Conservation (phyloP, 2,329 filamentous ascomycete species). For the Teratosphaeria viscida region DNA sequence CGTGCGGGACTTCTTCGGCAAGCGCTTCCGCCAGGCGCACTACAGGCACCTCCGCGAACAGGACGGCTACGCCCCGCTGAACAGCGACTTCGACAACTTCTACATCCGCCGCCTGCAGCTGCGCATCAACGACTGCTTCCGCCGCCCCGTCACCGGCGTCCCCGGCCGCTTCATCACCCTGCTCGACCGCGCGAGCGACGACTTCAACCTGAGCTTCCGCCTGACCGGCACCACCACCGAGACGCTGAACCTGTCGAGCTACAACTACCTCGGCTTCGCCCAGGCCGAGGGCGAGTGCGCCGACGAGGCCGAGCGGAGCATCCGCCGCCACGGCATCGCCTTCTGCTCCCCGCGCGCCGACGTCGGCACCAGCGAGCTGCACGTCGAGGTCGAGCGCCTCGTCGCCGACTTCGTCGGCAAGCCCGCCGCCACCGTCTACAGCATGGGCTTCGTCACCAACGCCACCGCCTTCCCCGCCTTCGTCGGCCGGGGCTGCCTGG, state of each 20-base stretch:
- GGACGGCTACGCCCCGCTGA: conserved; percentile 88
- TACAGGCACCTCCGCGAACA: conserved; percentile 74
- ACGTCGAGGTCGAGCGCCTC: conserved; percentile 78
- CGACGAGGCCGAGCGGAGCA: conserved; percentile 76
- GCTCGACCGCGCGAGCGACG: conserved; percentile 78
- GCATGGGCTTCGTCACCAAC: conserved; percentile 98
- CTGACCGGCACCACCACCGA: conserved; percentile 85
- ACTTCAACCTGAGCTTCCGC: conserved; percentile 84
- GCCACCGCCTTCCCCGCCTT: conserved; percentile 85
- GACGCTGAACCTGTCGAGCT: conserved; percentile 97
- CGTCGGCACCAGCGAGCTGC: conserved; percentile 75
- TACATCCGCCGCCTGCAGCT: conserved; percentile 88
- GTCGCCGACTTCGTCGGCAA: conserved; percentile 91
- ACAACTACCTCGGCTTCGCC: conserved; percentile 97
- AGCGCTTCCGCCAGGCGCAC: conserved; percentile 78
- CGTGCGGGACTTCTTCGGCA: conserved; percentile 94
- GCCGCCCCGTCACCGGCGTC: conserved; percentile 82
- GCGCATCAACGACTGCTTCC: conserved; percentile 94
- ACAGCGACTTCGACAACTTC: conserved; percentile 98
- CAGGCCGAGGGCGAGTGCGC: conserved; percentile 96
- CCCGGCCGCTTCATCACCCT: conserved; percentile 90
- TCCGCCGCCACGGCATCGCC: conserved; percentile 77
- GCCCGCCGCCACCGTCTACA: conserved; percentile 90
- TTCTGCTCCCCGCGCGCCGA: conserved; percentile 74
- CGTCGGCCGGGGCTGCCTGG: conserved; percentile 82